Conservation (phyloP, 2,329 filamentous ascomycete genomes). For the Aspergillus sp. region DNA sequence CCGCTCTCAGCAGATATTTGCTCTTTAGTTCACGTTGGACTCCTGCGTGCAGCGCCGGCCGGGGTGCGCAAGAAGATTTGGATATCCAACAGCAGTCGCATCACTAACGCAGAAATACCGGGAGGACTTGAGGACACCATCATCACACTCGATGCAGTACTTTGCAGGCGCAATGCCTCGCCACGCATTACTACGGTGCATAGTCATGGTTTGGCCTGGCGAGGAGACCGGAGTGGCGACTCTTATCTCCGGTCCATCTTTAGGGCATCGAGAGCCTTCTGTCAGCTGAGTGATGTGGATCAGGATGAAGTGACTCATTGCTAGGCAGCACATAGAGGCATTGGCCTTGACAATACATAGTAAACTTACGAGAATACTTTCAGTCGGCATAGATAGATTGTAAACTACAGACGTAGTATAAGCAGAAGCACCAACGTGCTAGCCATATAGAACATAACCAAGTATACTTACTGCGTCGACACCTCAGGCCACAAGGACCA, state of each 20-base stretch:
- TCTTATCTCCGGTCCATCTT: not conserved
- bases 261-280: not conserved
- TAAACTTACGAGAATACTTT: not conserved
- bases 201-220: not conserved
- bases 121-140: not conserved
- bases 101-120: not conserved
- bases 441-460: too few relatives aligned
- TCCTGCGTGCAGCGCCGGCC: not conserved
- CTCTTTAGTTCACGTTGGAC: not conserved
- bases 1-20: not conserved
- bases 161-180: not conserved
- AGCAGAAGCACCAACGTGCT: not conserved
- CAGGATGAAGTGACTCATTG: not conserved
- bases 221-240: not conserved
- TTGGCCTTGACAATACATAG: not conserved
- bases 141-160: not conserved
- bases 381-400: too few relatives aligned
- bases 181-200: not conserved
- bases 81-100: not conserved
- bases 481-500: too few relatives aligned
- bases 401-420: too few relatives aligned
- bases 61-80: not conserved
- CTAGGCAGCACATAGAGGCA: not conserved
- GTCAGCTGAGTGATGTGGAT: not conserved
- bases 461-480: too few relatives aligned